These are phyloP conservation scores for Aciculosporium take DNA, from an alignment of 2,329 filamentous ascomycete genomes.

Conservation along the genomic window DNA sequence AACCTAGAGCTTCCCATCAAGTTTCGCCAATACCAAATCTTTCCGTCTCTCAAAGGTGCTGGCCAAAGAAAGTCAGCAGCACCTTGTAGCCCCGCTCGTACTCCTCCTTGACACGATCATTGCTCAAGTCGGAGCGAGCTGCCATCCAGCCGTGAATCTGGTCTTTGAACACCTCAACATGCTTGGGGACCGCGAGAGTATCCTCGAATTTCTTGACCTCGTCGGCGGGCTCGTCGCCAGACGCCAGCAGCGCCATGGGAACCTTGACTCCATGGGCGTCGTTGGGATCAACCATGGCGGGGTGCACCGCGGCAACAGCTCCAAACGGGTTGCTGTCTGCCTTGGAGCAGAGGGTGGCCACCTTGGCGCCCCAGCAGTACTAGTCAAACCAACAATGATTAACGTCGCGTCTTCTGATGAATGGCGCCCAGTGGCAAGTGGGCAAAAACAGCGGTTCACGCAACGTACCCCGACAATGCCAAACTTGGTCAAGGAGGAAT, in stretches of 20 bases:
- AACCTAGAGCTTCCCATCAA: neutral
- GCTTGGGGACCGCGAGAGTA: constrained; percentile 38
- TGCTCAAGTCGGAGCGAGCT: constrained; percentile 44
- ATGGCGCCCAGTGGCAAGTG: neutral
- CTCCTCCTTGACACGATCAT: constrained; percentile 44
- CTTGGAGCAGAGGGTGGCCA: constrained; percentile 37
- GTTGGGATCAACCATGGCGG: constrained; percentile 48
- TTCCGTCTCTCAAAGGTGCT: constrained; percentile 26
- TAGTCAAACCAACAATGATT: constrained; percentile 12
- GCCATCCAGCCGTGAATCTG: constrained; percentile 67
- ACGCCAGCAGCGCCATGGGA: constrained; percentile 49
- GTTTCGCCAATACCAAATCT: too few species aligned
- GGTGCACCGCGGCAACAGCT: constrained; percentile 38
- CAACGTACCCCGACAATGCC: constrained; percentile 43
- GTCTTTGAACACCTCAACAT: constrained; percentile 50
- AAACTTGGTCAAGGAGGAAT: constrained; percentile 42
- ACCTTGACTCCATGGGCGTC: constrained; percentile 47
- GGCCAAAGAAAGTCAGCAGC: constrained; percentile 41
- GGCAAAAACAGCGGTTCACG: neutral
- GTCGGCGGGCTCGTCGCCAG: constrained; percentile 45
- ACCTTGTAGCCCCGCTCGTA: constrained; percentile 48
- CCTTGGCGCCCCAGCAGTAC: constrained; percentile 61
- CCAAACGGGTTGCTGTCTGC: constrained; percentile 40
- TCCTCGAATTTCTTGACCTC: constrained; percentile 42
- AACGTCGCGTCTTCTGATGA: neutral